Conservation (phyloP, 352 stramenopile genomes). For the Pythium phragmiticola region DNA sequence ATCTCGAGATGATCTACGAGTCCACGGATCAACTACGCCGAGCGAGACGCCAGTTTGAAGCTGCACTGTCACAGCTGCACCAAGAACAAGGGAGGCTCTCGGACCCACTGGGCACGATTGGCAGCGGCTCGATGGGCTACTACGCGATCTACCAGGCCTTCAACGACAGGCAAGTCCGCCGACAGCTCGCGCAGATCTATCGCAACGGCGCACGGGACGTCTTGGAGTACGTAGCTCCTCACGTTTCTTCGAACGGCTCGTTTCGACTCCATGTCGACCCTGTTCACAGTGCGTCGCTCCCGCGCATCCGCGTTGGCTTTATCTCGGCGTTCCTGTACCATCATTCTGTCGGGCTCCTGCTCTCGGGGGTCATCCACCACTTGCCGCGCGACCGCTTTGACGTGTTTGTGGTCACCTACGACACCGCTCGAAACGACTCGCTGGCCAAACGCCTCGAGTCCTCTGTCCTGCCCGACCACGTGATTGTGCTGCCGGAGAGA, state of each 20-base stretch:
- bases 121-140: constrained; percentile 49
- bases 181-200: constrained; percentile 46
- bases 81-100: constrained; percentile 4
- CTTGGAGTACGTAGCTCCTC: constrained; percentile 29
- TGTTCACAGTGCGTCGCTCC: neutral
- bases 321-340: constrained; percentile 47
- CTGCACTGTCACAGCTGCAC: constrained; percentile 16
- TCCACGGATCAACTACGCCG: constrained; percentile 21
- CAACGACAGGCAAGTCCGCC: constrained; percentile 39
- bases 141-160: constrained; percentile 62
- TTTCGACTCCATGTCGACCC: neutral
- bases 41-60: constrained; percentile 18
- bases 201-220: constrained; percentile 16
- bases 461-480: constrained; percentile 1
- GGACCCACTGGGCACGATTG: constrained; percentile 28
- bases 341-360: constrained; percentile 60
- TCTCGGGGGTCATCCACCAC: constrained; percentile 38
- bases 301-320: constrained; percentile 49
- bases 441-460: constrained; percentile 18
- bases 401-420: constrained; percentile 29
- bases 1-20: constrained; percentile 28
- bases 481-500: constrained; percentile 17
- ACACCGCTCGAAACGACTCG: constrained; percentile 18
- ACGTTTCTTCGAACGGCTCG: constrained; percentile 15
- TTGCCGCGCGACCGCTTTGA: constrained; percentile 31